Percentiles rank a stretch among this genome's conserved stretches.
phyloP scores from a whole-genome alignment of 2,329 filamentous ascomycete genomes.

The Davidsoniella virescens region DNA sequence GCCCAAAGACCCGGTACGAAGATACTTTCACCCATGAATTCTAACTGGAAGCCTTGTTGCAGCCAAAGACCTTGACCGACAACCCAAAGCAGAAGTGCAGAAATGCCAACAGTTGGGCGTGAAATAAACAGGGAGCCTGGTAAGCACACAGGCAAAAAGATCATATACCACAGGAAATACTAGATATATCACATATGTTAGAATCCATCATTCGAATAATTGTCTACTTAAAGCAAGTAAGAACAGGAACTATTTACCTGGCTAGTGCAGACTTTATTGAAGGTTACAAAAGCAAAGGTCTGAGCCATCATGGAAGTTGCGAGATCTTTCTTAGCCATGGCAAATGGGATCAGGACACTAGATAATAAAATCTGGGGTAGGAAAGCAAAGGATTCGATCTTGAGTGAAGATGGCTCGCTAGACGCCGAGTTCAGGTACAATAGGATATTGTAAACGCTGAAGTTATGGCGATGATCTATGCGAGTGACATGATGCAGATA shows the following conservation, averaged over 20 bases:
- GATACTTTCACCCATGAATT: constrained; percentile 65
- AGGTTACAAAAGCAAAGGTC: constrained; percentile 91
- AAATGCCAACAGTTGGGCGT: constrained; percentile 42
- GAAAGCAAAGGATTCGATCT: constrained; percentile 70
- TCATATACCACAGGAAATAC: constrained; percentile 98
- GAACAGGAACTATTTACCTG: constrained; percentile 44
- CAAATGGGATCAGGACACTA: constrained; percentile 57
- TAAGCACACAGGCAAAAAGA: constrained; percentile 83
- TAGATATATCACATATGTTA: constrained; percentile 21
- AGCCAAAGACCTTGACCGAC: constrained; percentile 59
- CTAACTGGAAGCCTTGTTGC: constrained; percentile 57
- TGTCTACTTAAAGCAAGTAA: not conserved
- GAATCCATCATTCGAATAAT: not conserved
- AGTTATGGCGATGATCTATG: constrained; percentile 95
- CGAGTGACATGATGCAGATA: constrained; percentile 86
- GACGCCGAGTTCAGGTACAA: constrained; percentile 70
- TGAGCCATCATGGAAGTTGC: constrained; percentile 79
- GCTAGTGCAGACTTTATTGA: constrained; percentile 98
- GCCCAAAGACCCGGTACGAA: constrained; percentile 76
- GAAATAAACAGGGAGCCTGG: constrained; percentile 58
- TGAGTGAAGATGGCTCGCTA: constrained; percentile 24
- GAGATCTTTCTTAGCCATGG: constrained; percentile 65
- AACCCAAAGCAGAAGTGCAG: constrained; percentile 58
- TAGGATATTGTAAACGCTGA: constrained; percentile 87
- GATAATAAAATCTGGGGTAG: constrained; percentile 73